Base-by-base conservation (phyloP, 2,329 filamentous ascomycete genomes). In the Penicillium sp. region DNA sequence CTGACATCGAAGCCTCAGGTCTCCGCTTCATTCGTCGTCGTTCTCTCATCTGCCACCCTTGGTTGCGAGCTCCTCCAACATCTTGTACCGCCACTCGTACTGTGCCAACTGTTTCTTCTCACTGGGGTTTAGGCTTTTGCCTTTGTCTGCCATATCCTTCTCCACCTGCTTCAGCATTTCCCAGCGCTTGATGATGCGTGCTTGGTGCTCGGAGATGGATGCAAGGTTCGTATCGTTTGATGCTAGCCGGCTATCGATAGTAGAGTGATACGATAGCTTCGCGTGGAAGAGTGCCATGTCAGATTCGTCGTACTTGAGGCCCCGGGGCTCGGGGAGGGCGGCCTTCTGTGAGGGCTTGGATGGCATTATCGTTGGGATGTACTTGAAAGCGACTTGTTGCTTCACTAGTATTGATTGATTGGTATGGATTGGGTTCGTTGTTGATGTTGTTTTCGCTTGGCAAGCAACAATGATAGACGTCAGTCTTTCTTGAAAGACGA, bases 201-300 rank as follows among this genome's bases (percentile, higher is more conserved):
- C 71, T 56, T 77, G 75, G 41, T 70, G 68, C 21, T 76, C 74
- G 5, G 72, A 69, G 51, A 77, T 75, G 1, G 75, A 75, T 1
- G 60, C 66, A 9, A 76, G 66, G 38, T 77, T 76, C 50, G 67
- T 59, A 61, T 77, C 73, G 54, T 73, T 63, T 3, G 73, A 71
- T 30, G 70, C 70, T 63, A 73, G 68, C 31, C 75, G 73, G 17
- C 69, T 69, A 29, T 76, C 74, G 44, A 75, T 72, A 2, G 75
- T 77, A 38, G 74, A 66, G 49, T 76, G 71, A 31, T 76, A 77
- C 9, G 71, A 71, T 19, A 77, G 61, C 58, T 76, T 75, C 47
- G 75, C 75, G 45, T 71, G 71, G 57, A 77, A 77, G 44, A 75
- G 70, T 1, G 73, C 73, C 74, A 77, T 76, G 48, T 77, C 74